Base-by-base conservation (phyloP, 1,284 basidiomycete species). In the Ustilago cynodontis region DNA sequence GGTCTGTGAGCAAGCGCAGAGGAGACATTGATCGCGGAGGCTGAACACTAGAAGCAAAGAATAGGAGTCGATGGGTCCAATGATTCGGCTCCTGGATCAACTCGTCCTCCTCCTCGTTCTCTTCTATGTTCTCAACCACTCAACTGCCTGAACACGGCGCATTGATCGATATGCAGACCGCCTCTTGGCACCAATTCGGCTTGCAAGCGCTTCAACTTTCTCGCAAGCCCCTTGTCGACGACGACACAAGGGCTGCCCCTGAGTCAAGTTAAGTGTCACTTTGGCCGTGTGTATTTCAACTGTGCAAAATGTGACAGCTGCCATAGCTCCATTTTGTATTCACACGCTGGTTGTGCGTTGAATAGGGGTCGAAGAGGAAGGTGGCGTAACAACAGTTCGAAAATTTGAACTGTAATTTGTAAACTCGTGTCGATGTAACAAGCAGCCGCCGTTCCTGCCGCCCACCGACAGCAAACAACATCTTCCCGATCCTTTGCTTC, bases 21-120 rank as follows among this genome's bases (percentile, higher is more conserved):
- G 22, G 24, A 33, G 35, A n/a, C 35, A 24, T 20, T 24, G 52
- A 39, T 54, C 50, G 28, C 24, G 47, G 47, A 13, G 31, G 29
- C 29, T 31, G n/a, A 20, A 39, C 5, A 18, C 5, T 7, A 56
- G 37, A 22, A 39, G 45, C 57, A 54, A 59, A 59, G 62, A 61
- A 71, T 71, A 71, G 68, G 68, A 71, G 68, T 55, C 43, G 26
- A 43, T 57, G 55, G 14, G 41, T 7, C 20, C n/a, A n/a, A 16
- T 20, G 41, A 43, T n/a, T 13, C 24, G 47, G 24, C 47, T 49
- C 16, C 24, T 49, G 26, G 24, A 26, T 43, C 41, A 6, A n/a
- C 4, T 41, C 37, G 2, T 16, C 20, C 20, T 43, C 8, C n/a
- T 16, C 20, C 20, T 43, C 8, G 7, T 20, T n/a, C 41, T 37